These are phyloP conservation scores for Metarhizium anisopliae DNA, from an alignment of 2,329 filamentous ascomycete genomes.

Conservation along the genomic window DNA sequence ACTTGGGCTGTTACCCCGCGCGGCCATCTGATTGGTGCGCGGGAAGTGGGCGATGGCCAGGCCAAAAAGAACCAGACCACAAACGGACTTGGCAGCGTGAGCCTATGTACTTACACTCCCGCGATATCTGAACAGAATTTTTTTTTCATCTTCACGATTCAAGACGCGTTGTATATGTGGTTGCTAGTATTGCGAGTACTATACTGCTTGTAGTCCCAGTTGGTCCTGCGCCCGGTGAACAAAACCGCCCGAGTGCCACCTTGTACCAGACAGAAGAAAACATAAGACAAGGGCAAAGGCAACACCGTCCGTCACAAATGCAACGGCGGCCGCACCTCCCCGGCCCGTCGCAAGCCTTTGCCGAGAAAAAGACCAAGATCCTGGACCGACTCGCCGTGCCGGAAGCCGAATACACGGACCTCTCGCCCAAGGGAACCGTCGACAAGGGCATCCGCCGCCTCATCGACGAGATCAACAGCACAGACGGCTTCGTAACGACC, in stretches of 20 bases:
- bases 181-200: too few relatives aligned
- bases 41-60: neutral
- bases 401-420: constrained; percentile 65
- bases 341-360: constrained; percentile 33
- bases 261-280: too few relatives aligned
- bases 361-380: constrained; percentile 61
- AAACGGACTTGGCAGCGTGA: too few relatives aligned
- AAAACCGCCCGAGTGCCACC: too few relatives aligned
- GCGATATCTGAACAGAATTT: too few relatives aligned
- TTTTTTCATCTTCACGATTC: too few relatives aligned
- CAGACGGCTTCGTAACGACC: constrained; percentile 75
- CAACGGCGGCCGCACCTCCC: constrained; percentile 15
- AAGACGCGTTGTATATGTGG: too few relatives aligned
- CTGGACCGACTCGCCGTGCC: constrained; percentile 61
- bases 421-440: constrained; percentile 81
- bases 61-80: too few relatives aligned
- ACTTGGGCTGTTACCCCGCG: constrained; percentile 14
- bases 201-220: too few relatives aligned
- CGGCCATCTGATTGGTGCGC: constrained; percentile 1
- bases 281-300: too few relatives aligned
- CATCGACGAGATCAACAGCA: constrained; percentile 67
- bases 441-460: constrained; percentile 70
- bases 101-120: too few relatives aligned
- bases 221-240: too few relatives aligned
- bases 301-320: constrained; percentile 11